phyloP scores from a whole-genome alignment of 176 grass and related monocot genomes.

The Hordeum marinum region DNA sequence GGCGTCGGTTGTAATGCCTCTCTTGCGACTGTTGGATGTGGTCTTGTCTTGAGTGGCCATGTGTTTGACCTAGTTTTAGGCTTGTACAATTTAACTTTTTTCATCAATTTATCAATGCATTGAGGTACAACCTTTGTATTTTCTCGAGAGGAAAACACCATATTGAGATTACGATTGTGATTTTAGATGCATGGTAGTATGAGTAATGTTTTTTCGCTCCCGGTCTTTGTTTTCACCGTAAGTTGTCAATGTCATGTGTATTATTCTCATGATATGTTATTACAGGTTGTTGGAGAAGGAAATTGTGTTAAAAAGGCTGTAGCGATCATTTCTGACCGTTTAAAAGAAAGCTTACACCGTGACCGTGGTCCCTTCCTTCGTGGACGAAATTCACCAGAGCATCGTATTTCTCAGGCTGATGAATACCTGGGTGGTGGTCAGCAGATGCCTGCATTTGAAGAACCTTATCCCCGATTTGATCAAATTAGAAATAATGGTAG shows the following conservation, averaged over 20 bases:
- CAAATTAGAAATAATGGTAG: slow-evolving; percentile 54
- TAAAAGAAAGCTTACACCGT: slow-evolving; percentile 94
- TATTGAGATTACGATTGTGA: neutral
- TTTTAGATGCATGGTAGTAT: neutral
- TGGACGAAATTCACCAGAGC: slow-evolving; percentile 76
- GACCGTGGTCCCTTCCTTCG: slow-evolving; percentile 69
- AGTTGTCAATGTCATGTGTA: neutral
- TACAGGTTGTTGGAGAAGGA: slow-evolving; percentile 81
- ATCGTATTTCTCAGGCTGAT: slow-evolving; percentile 50
- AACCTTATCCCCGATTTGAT: slow-evolving; percentile 43
- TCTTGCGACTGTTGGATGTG: neutral
- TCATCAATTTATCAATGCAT: neutral
- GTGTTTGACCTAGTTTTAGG: neutral
- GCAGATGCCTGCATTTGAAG: slow-evolving; percentile 52
- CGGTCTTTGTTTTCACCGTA: neutral
- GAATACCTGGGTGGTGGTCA: slow-evolving; percentile 51
- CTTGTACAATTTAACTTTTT: neutral
- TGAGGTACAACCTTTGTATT: neutral
- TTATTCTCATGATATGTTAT: slow-evolving; percentile 9
- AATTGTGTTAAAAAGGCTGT: slow-evolving; percentile 88
- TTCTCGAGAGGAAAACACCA: neutral
- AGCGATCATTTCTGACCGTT: slow-evolving; percentile 65
- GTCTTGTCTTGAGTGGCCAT: neutral
- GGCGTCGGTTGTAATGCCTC: neutral
- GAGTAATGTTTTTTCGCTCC: slow-evolving; percentile 1